A percentile compares a stretch with the other conserved stretches of the same genome.
Evolutionary conservation across 495 filamentous ascomycete genomes (phyloP).

Genomic region (Cladorrhinum samala): DNA sequence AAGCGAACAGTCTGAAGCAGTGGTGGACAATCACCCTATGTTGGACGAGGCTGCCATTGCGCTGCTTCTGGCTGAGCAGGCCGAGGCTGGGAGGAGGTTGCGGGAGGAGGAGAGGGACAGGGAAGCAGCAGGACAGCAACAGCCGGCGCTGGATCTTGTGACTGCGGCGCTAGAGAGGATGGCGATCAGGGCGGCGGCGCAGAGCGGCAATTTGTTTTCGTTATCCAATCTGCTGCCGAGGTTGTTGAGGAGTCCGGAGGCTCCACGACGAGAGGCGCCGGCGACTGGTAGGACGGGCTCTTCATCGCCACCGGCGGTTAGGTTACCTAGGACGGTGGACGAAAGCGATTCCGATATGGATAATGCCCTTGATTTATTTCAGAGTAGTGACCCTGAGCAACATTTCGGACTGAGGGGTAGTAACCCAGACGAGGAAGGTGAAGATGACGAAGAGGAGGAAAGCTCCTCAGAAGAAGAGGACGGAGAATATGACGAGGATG

Average conservation of each 20-base stretch:
- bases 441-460: too few species aligned
- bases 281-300: too few species aligned
- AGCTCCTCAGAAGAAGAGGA: too few species aligned
- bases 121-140: not conserved
- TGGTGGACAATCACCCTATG: not conserved
- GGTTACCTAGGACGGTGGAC: too few species aligned
- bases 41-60: constrained; percentile 4
- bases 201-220: not conserved
- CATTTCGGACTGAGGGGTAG: too few species aligned
- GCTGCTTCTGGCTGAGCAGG: not conserved
- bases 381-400: too few species aligned
- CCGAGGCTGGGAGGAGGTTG: not conserved
- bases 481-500: too few species aligned
- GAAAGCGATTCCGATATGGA: too few species aligned
- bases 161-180: not conserved
- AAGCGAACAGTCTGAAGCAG: not conserved
- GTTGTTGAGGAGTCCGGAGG: not conserved
- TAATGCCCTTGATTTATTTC: too few species aligned
- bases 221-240: not conserved
- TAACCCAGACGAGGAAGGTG: too few species aligned
- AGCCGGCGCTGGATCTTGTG: not conserved
- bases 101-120: not conserved
- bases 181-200: not conserved
- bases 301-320: too few species aligned
- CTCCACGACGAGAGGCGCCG: too few species aligned